phyloP scores from a whole-genome alignment of 2,329 filamentous ascomycete genomes.

The Aureobasidium sp. region DNA sequence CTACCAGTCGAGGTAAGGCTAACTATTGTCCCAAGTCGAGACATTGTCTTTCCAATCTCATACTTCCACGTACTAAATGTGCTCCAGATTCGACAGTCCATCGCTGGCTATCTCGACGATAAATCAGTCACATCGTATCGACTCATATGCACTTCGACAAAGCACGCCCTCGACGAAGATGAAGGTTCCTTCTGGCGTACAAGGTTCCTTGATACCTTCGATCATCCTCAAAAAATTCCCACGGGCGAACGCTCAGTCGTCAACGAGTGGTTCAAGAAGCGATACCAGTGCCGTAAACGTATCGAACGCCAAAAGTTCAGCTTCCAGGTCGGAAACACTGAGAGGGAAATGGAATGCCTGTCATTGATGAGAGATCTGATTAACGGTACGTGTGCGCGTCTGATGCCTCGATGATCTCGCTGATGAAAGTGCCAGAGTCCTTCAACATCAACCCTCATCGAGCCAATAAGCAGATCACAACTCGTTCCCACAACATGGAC shows the following conservation, averaged over 20 bases:
- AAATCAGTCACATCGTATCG: conserved; percentile 36
- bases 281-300: conserved; percentile 27
- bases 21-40: no score
- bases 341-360: conserved; percentile 27
- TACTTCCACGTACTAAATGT: conserved; percentile 8
- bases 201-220: conserved; percentile 36
- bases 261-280: conserved; percentile 26
- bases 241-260: conserved; percentile 11
- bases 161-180: conserved; percentile 32
- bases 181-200: conserved; percentile 39
- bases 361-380: conserved; percentile 35
- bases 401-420: not conserved
- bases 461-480: not conserved
- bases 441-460: conserved; percentile 22
- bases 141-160: conserved; percentile 30
- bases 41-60: not conserved
- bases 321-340: conserved; percentile 21
- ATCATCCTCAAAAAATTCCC: conserved; percentile 18
- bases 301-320: conserved; percentile 20
- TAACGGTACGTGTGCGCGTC: conserved; percentile 28
- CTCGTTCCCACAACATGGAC: conserved; percentile 25
- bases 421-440: conserved; percentile 21
- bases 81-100: conserved; percentile 31
- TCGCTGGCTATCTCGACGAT: conserved; percentile 32
- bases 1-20: conserved; percentile 21